Conservation (phyloP, 179 eudicot species). For the Gypsophila paniculata region DNA sequence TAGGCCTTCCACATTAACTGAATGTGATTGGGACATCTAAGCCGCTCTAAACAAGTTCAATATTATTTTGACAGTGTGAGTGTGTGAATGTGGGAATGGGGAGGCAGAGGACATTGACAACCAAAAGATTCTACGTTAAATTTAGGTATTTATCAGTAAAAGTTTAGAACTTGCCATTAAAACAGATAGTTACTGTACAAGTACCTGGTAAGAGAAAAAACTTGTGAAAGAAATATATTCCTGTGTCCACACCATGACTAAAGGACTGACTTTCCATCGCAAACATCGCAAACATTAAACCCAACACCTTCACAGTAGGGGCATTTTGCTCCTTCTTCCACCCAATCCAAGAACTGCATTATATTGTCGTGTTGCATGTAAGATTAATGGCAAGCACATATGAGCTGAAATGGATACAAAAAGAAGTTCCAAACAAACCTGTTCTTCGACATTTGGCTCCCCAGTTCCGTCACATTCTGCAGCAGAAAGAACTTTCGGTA, state of each 20-base stretch:
- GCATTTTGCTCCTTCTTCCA: constrained; percentile 66
- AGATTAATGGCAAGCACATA: neutral
- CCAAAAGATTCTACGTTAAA: neutral
- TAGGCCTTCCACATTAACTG: neutral
- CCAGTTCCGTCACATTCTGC: constrained; percentile 98
- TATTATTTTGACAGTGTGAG: too few relatives aligned
- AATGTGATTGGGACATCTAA: neutral
- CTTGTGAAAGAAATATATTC: constrained; percentile 3
- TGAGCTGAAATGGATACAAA: neutral
- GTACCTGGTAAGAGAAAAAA: constrained; percentile 23
- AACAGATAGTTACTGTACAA: neutral
- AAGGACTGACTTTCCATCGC: constrained; percentile 39
- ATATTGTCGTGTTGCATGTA: constrained; percentile 2
- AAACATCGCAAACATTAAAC: constrained; percentile 50
- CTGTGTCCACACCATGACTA: constrained; percentile 27
- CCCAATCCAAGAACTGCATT: constrained; percentile 82
- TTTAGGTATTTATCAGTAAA: neutral
- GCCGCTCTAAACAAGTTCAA: constrained; percentile 19
- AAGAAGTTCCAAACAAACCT: constrained; percentile 40
- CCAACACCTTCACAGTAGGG: constrained; percentile 86
- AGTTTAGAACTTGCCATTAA: neutral
- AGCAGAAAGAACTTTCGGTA: constrained; percentile 18
- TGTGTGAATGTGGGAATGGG: too few relatives aligned
- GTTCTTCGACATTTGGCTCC: constrained; percentile 79
- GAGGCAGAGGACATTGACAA: too few relatives aligned